phyloP scores from a whole-genome alignment of 768 basidiomycete species.

The Auricularia cornea region DNA sequence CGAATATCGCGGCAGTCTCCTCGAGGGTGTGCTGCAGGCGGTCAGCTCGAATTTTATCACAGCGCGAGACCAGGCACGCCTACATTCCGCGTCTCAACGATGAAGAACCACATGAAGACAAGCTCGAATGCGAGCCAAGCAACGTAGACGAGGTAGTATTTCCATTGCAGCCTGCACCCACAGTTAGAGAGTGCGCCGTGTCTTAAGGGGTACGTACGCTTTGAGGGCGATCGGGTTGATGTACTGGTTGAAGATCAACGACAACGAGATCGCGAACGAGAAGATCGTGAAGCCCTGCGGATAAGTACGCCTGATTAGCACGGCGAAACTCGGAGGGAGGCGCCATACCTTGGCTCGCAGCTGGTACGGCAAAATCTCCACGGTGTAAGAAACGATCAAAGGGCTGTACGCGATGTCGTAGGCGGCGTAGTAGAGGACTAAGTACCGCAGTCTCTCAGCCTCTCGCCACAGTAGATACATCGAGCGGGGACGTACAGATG shows the following conservation, averaged over 20 bases:
- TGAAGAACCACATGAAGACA: constrained; percentile 43
- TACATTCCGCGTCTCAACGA: constrained; percentile 42
- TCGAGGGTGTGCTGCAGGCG: too few relatives aligned
- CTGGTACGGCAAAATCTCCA: constrained; percentile 79
- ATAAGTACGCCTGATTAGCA: too few relatives aligned
- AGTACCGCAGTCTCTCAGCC: too few relatives aligned
- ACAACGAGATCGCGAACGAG: constrained; percentile 66
- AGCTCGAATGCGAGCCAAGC: constrained; percentile 60
- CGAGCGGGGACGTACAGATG: too few relatives aligned
- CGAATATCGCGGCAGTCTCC: too few relatives aligned
- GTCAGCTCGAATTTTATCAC: too few relatives aligned
- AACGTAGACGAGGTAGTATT: constrained; percentile 49
- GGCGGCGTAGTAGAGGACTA: constrained; percentile 72
- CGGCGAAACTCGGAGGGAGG: too few relatives aligned
- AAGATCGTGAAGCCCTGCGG: constrained; percentile 59
- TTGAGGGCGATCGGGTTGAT: too few relatives aligned
- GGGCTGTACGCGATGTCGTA: constrained; percentile 83
- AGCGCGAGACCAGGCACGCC: too few relatives aligned
- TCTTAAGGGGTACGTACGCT: too few relatives aligned
- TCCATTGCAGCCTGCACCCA: constrained; percentile 37
- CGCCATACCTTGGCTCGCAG: constrained; percentile 63
- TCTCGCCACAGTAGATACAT: too few relatives aligned
- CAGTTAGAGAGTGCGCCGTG: too few relatives aligned
- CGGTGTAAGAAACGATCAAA: constrained; percentile 77
- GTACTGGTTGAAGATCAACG: constrained; percentile 77